Evolutionary conservation across 169 alveolate genomes (phyloP).

Genomic region (Theileria sp.): DNA sequence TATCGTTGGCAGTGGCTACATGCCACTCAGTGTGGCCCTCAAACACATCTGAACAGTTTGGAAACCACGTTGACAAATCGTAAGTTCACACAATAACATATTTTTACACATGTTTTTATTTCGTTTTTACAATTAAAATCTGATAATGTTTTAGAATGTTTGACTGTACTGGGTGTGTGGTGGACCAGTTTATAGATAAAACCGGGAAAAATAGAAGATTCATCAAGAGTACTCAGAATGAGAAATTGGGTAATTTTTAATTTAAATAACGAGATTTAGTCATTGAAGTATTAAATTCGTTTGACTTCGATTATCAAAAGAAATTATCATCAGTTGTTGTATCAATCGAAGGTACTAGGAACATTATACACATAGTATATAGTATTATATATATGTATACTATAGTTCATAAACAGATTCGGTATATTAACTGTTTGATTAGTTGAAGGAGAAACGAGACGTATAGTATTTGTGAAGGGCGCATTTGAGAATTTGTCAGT

Average conservation of each 20-base stretch:
- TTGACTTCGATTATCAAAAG: constrained; percentile 65
- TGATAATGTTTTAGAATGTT: constrained; percentile 42
- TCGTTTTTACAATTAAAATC: neutral
- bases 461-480: constrained; percentile 60
- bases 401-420: too few species aligned
- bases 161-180: constrained; percentile 61
- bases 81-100: constrained; percentile 17
- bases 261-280: constrained; percentile 11
- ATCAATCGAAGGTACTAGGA: constrained; percentile 4
- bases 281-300: constrained; percentile 50
- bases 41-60: constrained; percentile 39
- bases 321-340: constrained; percentile 63
- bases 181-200: constrained; percentile 58
- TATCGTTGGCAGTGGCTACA: constrained; percentile 61
- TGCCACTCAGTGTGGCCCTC: constrained; percentile 65
- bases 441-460: constrained; percentile 25
- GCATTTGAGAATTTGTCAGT: constrained; percentile 58
- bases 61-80: constrained; percentile 70
- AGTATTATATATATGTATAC: neutral
- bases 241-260: constrained; percentile 14
- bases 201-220: constrained; percentile 52
- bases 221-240: constrained; percentile 31
- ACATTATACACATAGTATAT: neutral
- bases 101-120: neutral
- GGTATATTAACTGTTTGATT: neutral